Evolutionary conservation across 192 early-diverging fungal species (phyloP).

Genomic region (Entomortierella lignicola): DNA sequence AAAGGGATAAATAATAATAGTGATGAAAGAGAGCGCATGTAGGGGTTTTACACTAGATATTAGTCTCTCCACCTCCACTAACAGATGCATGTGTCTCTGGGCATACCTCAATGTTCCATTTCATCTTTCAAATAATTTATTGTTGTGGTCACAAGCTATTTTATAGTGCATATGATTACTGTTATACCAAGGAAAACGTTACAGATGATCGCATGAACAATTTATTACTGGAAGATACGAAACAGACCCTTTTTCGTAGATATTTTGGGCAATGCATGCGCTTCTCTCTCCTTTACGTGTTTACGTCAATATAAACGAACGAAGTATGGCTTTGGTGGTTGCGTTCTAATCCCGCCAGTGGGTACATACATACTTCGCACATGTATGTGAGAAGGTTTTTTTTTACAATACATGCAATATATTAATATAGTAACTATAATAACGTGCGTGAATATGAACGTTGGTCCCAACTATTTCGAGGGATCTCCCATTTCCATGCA

Average conservation of each 20-base stretch:
- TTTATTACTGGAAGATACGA: neutral
- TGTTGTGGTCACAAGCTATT: constrained; percentile 16
- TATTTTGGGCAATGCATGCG: neutral
- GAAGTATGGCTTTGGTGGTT: neutral
- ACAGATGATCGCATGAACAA: constrained; percentile 6
- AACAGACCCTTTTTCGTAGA: constrained; percentile 8
- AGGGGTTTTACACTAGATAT: neutral
- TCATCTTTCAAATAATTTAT: neutral
- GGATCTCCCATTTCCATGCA: neutral
- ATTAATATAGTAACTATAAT: too few species aligned
- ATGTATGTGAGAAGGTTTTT: too few species aligned
- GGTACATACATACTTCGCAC: too few species aligned
- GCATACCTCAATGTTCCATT: neutral
- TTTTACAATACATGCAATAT: too few species aligned
- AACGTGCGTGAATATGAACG: too few species aligned
- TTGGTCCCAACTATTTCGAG: too few species aligned
- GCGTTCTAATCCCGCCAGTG: neutral
- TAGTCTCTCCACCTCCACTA: neutral
- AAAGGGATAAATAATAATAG: neutral
- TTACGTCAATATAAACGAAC: too few species aligned
- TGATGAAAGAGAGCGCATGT: neutral
- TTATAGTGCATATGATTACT: neutral
- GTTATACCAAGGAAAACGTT: neutral
- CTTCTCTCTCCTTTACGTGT: neutral
- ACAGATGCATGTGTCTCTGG: neutral